Evolutionary conservation across 2,329 filamentous ascomycete genomes (phyloP).

Genomic region (Diaporthe longicolla): DNA sequence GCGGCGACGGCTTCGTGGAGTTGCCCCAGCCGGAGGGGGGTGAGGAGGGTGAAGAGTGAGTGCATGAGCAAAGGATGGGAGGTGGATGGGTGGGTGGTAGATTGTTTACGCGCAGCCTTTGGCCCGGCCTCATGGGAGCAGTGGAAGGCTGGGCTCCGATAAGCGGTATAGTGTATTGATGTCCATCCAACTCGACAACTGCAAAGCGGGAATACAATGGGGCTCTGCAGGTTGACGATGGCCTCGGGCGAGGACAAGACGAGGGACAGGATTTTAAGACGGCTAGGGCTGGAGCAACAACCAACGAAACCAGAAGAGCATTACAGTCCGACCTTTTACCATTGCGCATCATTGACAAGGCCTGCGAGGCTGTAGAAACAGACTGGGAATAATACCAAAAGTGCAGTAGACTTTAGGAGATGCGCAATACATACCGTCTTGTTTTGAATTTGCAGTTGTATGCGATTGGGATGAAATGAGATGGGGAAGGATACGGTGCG

Average conservation of each 20-base stretch:
- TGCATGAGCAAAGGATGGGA: background rate
- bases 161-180: constrained; percentile 56
- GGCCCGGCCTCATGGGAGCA: constrained; percentile 63
- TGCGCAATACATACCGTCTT: constrained; percentile 19
- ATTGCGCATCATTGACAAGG: constrained; percentile 60
- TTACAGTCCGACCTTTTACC: constrained; percentile 64
- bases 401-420: constrained; percentile 24
- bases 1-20: constrained; percentile 64
- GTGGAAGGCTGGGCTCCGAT: constrained; percentile 66
- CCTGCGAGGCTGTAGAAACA: constrained; percentile 33
- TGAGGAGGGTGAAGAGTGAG: constrained; percentile 11
- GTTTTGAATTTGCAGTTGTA: background rate
- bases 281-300: constrained; percentile 46
- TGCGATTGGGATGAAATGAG: background rate
- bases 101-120: constrained; percentile 72
- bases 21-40: constrained; percentile 41
- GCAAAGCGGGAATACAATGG: constrained; percentile 42
- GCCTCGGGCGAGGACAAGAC: constrained; percentile 30
- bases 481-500: background rate
- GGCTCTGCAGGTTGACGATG: constrained; percentile 42
- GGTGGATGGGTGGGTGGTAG: constrained; percentile 8
- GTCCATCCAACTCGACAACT: constrained; percentile 39
- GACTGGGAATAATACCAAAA: background rate
- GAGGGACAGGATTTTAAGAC: constrained; percentile 45
- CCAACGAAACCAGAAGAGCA: constrained; percentile 56